A percentile compares a stretch with the other conserved stretches of the same genome.
Conservation (phyloP, 805 yeast genomes). For the Groenewaldozyma salmanticensis region DNA sequence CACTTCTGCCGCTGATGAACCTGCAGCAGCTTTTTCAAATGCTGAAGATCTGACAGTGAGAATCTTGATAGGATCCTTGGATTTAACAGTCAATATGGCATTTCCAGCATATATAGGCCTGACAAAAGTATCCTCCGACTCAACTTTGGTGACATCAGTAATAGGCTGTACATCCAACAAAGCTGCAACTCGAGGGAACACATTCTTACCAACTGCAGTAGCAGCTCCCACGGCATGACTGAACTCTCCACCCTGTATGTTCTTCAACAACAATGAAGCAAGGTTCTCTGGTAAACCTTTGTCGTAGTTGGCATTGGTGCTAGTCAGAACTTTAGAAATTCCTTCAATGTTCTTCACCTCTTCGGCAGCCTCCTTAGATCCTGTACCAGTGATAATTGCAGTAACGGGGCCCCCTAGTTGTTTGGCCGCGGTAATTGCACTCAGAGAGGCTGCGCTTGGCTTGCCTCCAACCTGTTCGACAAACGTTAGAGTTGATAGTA, state of each 20-base stretch:
- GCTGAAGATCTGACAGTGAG: constrained; percentile 82
- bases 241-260: constrained; percentile 36
- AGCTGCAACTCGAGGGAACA: constrained; percentile 83
- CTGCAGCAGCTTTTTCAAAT: constrained; percentile 40
- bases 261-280: constrained; percentile 51
- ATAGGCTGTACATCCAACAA: constrained; percentile 78
- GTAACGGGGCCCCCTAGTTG: constrained; percentile 64
- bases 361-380: constrained; percentile 42
- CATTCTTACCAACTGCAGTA: constrained; percentile 78
- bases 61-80: constrained; percentile 54
- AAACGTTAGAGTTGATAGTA: constrained; percentile 56
- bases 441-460: constrained; percentile 58
- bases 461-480: constrained; percentile 46
- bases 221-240: constrained; percentile 74
- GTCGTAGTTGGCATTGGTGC: constrained; percentile 49
- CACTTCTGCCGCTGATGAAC: constrained; percentile 33
- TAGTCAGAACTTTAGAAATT: constrained; percentile 46
- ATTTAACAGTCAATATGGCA: constrained; percentile 71
- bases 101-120: constrained; percentile 97
- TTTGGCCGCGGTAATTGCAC: constrained; percentile 68
- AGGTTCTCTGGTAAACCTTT: constrained; percentile 68
- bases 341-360: constrained; percentile 44
- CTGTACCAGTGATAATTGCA: constrained; percentile 65
- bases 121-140: constrained; percentile 59
- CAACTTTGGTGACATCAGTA: constrained; percentile 67